Evolutionary conservation across 169 alveolate species (phyloP).

Genomic region (Babesia ovis): DNA sequence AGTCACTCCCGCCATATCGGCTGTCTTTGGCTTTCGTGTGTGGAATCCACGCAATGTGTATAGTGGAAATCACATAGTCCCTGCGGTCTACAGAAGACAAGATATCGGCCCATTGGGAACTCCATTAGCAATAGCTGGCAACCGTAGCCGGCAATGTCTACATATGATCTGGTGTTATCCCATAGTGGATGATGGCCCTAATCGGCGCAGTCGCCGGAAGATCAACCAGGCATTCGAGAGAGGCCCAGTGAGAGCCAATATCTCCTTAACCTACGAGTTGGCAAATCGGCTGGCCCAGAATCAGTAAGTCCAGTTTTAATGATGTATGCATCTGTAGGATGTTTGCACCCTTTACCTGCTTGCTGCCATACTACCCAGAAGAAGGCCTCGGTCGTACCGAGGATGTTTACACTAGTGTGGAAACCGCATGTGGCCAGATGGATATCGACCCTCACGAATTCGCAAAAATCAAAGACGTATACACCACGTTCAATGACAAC

Average conservation of each 20-base stretch:
- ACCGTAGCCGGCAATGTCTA: background rate
- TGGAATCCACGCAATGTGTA: conserved; percentile 5
- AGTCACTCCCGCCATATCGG: too few species aligned
- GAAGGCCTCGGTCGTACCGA: conserved; percentile 73
- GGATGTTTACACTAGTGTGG: conserved; percentile 69
- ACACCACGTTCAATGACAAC: conserved; percentile 67
- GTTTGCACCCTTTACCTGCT: conserved; percentile 55
- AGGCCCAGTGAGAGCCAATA: conserved; percentile 62
- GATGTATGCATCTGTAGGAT: background rate
- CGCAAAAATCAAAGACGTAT: conserved; percentile 59
- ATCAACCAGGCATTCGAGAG: conserved; percentile 68
- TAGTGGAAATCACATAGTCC: background rate
- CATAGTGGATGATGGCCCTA: conserved; percentile 66
- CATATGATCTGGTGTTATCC: conserved; percentile 76
- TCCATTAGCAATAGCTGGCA: background rate
- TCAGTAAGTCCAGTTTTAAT: conserved; percentile 1
- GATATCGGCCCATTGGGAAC: background rate
- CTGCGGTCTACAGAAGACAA: background rate
- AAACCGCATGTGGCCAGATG: conserved; percentile 72
- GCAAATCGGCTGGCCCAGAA: conserved; percentile 75
- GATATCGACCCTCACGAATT: conserved; percentile 71
- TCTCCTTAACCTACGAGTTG: conserved; percentile 56
- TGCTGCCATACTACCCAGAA: conserved; percentile 49
- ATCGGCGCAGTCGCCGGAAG: conserved; percentile 51
- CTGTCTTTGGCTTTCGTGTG: background rate